Conservation (phyloP, 805 yeast genomes). For the Cyberlindnera maritima region DNA sequence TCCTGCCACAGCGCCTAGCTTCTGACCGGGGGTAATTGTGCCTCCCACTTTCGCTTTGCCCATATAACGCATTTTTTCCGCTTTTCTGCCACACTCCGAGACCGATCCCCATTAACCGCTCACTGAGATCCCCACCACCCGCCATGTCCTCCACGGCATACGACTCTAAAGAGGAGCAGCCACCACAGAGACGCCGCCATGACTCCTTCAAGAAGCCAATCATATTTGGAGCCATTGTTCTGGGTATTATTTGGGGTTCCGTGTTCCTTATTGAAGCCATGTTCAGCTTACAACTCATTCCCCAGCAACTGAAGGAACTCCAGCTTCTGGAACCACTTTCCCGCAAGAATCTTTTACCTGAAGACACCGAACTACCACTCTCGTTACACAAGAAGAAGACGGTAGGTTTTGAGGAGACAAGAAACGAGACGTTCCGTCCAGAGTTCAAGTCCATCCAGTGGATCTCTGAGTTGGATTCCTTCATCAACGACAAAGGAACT, state of each 20-base stretch:
- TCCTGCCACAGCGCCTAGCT: not conserved
- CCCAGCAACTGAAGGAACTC: constrained; percentile 6
- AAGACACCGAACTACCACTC: not conserved
- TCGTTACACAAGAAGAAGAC: constrained; percentile 2
- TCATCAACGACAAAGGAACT: constrained; percentile 59
- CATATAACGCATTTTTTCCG: not conserved
- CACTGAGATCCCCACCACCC: too few relatives aligned
- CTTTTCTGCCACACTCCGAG: too few relatives aligned
- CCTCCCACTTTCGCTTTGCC: not conserved
- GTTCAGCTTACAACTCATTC: constrained; percentile 9
- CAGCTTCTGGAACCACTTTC: constrained; percentile 8
- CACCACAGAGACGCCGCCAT: not conserved
- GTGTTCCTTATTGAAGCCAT: constrained; percentile 7
- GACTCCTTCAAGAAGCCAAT: not conserved
- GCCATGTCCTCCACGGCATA: not conserved
- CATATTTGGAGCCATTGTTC: not conserved
- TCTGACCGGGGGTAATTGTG: not conserved
- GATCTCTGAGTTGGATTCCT: constrained; percentile 53
- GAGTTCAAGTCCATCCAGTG: constrained; percentile 60
- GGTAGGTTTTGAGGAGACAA: constrained; percentile 38
- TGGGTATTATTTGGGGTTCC: constrained; percentile 14
- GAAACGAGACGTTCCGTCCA: constrained; percentile 59
- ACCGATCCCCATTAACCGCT: too few relatives aligned
- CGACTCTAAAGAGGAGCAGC: not conserved
- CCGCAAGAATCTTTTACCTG: constrained; percentile 1